A percentile compares a stretch with the other conserved stretches of the same genome.
Evolutionary conservation across 495 filamentous ascomycete species (phyloP).

Genomic region (Aspergillus conjunctus): DNA sequence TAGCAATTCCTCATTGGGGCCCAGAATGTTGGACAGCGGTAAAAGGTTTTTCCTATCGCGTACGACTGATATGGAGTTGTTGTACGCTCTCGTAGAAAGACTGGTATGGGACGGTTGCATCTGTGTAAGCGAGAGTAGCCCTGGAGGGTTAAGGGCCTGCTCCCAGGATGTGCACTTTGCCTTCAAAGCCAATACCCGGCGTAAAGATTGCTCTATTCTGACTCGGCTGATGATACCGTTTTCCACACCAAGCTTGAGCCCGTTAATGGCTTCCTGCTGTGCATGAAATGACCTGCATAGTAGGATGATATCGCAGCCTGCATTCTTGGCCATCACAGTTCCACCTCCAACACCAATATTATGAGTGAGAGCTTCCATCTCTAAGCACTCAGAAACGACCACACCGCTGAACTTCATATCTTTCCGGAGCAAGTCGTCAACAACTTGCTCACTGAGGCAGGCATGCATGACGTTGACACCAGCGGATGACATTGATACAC

Average conservation of each 20-base stretch:
- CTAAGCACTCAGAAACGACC: conserved; percentile 91
- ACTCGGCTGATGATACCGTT: conserved; percentile 78
- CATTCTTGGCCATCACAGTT: conserved; percentile 92
- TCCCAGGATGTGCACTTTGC: conserved; percentile 78
- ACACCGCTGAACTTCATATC: conserved; percentile 86
- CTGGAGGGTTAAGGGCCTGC: conserved; percentile 77
- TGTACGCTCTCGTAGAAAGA: conserved; percentile 80
- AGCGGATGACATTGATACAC: conserved; percentile 82
- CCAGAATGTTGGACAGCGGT: conserved; percentile 73
- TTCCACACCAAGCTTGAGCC: conserved; percentile 80
- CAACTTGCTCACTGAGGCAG: conserved; percentile 86
- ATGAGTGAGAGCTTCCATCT: conserved; percentile 89
- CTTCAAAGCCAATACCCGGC: conserved; percentile 74
- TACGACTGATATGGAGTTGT: conserved; percentile 82
- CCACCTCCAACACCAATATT: conserved; percentile 92
- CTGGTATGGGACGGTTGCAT: conserved; percentile 77
- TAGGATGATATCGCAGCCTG: conserved; percentile 83
- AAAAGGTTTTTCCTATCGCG: conserved; percentile 78
- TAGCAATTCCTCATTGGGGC: conserved; percentile 80
- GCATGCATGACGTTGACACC: conserved; percentile 91
- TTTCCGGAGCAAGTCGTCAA: conserved; percentile 78
- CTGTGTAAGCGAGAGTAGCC: conserved; percentile 68
- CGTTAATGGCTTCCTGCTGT: conserved; percentile 84
- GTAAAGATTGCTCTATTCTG: conserved; percentile 74
- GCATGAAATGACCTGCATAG: conserved; percentile 82